These are phyloP conservation scores for Plantago ovata DNA, from an alignment of 257 asterid species.

Conservation along the genomic window DNA sequence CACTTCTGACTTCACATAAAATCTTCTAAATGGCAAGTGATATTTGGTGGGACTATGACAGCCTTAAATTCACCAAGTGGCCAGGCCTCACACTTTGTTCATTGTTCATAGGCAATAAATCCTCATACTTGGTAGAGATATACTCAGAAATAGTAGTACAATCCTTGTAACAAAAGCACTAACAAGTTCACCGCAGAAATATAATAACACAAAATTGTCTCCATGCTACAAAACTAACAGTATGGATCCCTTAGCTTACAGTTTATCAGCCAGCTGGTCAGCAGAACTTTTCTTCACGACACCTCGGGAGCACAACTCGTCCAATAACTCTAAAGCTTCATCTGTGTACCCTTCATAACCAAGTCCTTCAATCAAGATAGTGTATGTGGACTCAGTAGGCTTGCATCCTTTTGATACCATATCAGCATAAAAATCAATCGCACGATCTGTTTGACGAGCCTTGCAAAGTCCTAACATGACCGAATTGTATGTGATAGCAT, in stretches of 20 bases:
- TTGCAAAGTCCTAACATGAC: slow-evolving; percentile 82
- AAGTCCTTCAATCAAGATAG: slow-evolving; percentile 70
- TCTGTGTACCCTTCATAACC: slow-evolving; percentile 62
- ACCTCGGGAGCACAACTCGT: slow-evolving; percentile 64
- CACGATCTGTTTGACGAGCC: slow-evolving; percentile 69
- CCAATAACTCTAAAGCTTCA: slow-evolving; percentile 68
- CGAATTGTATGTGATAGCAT: slow-evolving; percentile 62
- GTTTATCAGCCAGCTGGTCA: slow-evolving; percentile 41
- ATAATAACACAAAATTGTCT: background rate
- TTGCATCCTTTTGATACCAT: slow-evolving; percentile 81
- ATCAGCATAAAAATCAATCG: slow-evolving; percentile 62
- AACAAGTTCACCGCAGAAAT: background rate
- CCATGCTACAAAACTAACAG: background rate
- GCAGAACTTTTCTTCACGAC: slow-evolving; percentile 62
- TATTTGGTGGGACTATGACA: background rate
- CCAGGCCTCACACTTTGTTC: background rate
- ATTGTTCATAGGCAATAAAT: background rate
- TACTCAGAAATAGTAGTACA: background rate
- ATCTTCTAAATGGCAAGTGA: background rate
- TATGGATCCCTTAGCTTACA: slow-evolving; percentile 28
- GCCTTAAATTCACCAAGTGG: background rate
- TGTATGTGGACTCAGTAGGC: slow-evolving; percentile 79
- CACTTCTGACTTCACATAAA: background rate
- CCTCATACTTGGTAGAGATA: too few species aligned
- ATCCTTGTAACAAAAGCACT: background rate